Percentiles rank a stretch among this genome's conserved stretches.
phyloP scores from a whole-genome alignment of 75 land plant genomes.

The Cunninghamia lanceolata region DNA sequence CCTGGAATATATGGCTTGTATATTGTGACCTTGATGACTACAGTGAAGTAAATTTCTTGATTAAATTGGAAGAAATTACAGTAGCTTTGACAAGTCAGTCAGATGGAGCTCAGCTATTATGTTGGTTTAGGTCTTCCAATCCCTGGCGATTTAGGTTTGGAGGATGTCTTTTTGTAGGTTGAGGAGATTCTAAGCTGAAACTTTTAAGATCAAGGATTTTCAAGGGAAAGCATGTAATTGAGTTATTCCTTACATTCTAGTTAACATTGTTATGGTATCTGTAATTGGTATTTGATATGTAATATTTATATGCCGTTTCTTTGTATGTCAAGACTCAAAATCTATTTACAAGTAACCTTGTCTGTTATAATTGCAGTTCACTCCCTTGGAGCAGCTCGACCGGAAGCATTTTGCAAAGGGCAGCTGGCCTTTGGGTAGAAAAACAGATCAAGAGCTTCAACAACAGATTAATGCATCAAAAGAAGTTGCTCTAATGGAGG shows the following conservation, averaged over 20 bases:
- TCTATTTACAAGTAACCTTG: background rate
- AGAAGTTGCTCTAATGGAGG: slow-evolving; percentile 82
- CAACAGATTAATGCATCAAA: slow-evolving; percentile 39
- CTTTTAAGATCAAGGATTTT: background rate
- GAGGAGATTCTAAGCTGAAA: background rate
- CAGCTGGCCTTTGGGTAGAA: slow-evolving; percentile 27
- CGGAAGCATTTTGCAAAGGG: slow-evolving; percentile 94
- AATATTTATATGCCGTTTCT: slow-evolving; percentile 5
- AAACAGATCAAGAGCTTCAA: slow-evolving; percentile 24
- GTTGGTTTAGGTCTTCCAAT: background rate
- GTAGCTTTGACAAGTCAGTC: background rate
- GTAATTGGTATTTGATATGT: background rate
- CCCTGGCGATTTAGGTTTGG: background rate
- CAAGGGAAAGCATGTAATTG: background rate
- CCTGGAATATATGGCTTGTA: background rate
- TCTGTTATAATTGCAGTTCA: slow-evolving; percentile 39
- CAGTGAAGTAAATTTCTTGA: background rate
- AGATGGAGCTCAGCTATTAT: background rate
- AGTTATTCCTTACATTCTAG: background rate
- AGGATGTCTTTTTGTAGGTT: background rate
- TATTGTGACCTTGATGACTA: background rate
- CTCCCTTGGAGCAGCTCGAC: slow-evolving; percentile 88
- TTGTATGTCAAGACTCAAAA: background rate
- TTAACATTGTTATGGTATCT: background rate
- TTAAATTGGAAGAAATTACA: background rate